Conservation (phyloP, 1,139 yeast genomes). For the Pichia sp. region DNA sequence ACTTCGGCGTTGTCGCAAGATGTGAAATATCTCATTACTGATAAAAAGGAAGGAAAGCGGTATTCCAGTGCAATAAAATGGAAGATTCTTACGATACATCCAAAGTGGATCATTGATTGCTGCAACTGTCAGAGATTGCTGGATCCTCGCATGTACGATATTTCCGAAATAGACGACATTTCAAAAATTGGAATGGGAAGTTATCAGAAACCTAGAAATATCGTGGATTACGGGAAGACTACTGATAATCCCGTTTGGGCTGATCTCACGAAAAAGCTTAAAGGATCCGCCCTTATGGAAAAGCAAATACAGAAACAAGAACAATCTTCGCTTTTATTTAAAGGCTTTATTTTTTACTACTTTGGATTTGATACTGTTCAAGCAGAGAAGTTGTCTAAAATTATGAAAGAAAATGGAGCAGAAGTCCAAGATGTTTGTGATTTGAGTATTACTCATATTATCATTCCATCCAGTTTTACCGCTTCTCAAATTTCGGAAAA, state of each 20-base stretch:
- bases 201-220: constrained; percentile 27
- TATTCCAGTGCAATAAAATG: constrained; percentile 58
- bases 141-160: constrained; percentile 39
- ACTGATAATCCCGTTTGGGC: constrained; percentile 6
- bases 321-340: constrained; percentile 23
- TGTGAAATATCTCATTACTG: constrained; percentile 45
- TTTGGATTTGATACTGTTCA: constrained; percentile 34
- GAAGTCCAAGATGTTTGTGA: constrained; percentile 20
- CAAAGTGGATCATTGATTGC: constrained; percentile 66
- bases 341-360: constrained; percentile 30
- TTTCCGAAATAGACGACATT: constrained; percentile 23
- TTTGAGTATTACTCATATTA: constrained; percentile 29
- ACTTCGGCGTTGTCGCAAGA: constrained; percentile 47
- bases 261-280: not conserved
- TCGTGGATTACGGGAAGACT: constrained; percentile 8
- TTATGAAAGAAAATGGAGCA: constrained; percentile 39
- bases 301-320: not conserved
- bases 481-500: constrained; percentile 12
- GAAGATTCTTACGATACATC: constrained; percentile 65
- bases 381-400: constrained; percentile 27
- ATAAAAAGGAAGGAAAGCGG: constrained; percentile 50
- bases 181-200: constrained; percentile 36
- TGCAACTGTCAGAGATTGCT: constrained; percentile 52
- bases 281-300: not conserved
- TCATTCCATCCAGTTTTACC: constrained; percentile 32